phyloP scores from a whole-genome alignment of 371 early-diverging fungal species.

The Haplosporangium sp. region DNA sequence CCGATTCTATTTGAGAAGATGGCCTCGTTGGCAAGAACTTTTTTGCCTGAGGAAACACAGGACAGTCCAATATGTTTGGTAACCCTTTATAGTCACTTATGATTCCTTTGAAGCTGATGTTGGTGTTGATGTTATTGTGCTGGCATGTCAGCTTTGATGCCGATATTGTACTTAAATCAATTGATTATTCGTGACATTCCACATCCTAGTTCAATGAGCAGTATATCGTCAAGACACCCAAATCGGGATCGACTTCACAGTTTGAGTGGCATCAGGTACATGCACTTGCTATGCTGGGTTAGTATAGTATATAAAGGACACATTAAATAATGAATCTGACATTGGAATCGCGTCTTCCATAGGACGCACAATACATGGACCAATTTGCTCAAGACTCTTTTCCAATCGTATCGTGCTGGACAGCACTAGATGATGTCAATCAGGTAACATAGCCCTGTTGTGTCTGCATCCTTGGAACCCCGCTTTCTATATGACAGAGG shows the following conservation, averaged over 20 bases:
- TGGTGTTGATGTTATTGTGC: no score
- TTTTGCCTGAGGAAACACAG: conserved; percentile 15
- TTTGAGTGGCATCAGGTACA: conserved; percentile 50
- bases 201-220: conserved; percentile 53
- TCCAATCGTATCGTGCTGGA: conserved; percentile 45
- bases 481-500: neutral
- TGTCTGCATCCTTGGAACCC: neutral
- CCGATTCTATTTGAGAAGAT: conserved; percentile 32
- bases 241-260: conserved; percentile 7
- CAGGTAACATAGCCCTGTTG: conserved; percentile 2
- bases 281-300: neutral
- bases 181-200: neutral
- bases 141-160: neutral
- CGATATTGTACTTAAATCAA: neutral
- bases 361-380: conserved; percentile 52
- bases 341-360: neutral
- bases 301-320: neutral
- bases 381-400: conserved; percentile 14
- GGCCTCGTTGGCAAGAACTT: conserved; percentile 14
- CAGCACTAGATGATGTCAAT: conserved; percentile 41
- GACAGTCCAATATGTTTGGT: conserved; percentile 29
- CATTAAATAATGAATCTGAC: conserved; percentile 8
- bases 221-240: conserved; percentile 50
- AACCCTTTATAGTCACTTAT: neutral
- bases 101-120: no score